Percentiles rank a stretch among this genome's conserved stretches.
Conservation (phyloP, 2,329 filamentous ascomycete species). For the Clarireedia monteithiana region DNA sequence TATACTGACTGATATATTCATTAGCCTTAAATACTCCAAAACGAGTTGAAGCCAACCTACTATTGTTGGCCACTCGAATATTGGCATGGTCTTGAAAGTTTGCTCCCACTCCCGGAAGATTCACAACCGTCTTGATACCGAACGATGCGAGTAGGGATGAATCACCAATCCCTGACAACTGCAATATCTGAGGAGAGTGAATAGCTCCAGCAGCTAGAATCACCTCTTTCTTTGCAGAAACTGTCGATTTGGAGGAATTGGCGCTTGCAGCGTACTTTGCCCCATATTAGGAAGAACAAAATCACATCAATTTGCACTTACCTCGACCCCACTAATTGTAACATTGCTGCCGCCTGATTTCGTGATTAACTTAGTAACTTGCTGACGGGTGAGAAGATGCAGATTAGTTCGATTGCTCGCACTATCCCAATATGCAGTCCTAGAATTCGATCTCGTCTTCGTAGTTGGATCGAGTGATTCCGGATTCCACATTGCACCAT, state of each 20-base stretch:
- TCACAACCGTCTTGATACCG: constrained; percentile 35
- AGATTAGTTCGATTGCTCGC: constrained; percentile 4
- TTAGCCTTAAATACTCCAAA: no score
- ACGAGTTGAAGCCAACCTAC: not conserved
- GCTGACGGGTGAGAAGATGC: constrained; percentile 2
- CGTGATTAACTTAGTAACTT: constrained; percentile 4
- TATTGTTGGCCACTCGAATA: constrained; percentile 6
- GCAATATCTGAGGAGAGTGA: constrained; percentile 44
- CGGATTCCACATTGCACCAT: constrained; percentile 6
- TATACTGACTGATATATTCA: not conserved
- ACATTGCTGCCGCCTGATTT: not conserved
- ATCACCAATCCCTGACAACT: constrained; percentile 43
- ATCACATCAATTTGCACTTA: not conserved
- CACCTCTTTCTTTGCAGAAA: constrained; percentile 32
- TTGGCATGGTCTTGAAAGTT: constrained; percentile 39
- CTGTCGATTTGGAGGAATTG: constrained; percentile 25
- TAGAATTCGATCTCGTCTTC: constrained; percentile 4
- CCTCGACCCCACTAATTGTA: constrained; percentile 3
- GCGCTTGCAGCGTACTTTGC: not conserved
- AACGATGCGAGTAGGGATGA: constrained; percentile 35
- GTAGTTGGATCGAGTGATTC: constrained; percentile 1
- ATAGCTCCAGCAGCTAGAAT: constrained; percentile 44
- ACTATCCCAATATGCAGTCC: constrained; percentile 4
- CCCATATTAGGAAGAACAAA: not conserved
- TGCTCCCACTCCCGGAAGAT: constrained; percentile 43